Conservation (phyloP, 2,329 filamentous ascomycete species). For the Clonostachys rosea region DNA sequence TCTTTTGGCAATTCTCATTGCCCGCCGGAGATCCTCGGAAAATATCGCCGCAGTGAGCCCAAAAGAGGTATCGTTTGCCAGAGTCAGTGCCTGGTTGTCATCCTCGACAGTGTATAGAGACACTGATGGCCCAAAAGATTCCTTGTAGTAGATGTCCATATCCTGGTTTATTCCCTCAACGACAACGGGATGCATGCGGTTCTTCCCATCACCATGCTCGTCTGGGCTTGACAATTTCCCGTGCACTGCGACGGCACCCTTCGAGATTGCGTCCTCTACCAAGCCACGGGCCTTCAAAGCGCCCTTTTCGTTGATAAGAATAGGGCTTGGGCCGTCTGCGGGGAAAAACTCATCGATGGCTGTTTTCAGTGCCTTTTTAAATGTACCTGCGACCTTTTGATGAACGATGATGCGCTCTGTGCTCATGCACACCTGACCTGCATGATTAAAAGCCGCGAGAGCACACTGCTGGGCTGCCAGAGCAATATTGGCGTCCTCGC, state of each 20-base stretch:
- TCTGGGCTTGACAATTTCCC: slow-evolving; percentile 12
- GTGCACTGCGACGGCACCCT: slow-evolving; percentile 53
- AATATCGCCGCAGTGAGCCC: slow-evolving; percentile 54
- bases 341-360: slow-evolving; percentile 36
- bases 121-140: slow-evolving; percentile 75
- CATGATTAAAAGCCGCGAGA: slow-evolving; percentile 66
- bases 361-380: slow-evolving; percentile 34
- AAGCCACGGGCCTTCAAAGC: slow-evolving; percentile 63
- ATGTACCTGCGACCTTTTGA: slow-evolving; percentile 36
- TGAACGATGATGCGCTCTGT: slow-evolving; percentile 70
- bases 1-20: slow-evolving; percentile 36
- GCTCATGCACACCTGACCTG: slow-evolving; percentile 81
- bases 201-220: slow-evolving; percentile 19
- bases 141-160: slow-evolving; percentile 73
- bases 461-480: slow-evolving; percentile 65
- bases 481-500: slow-evolving; percentile 73
- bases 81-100: slow-evolving; percentile 59
- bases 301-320: slow-evolving; percentile 65
- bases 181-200: slow-evolving; percentile 58
- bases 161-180: slow-evolving; percentile 52
- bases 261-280: slow-evolving; percentile 61
- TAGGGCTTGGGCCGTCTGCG: slow-evolving; percentile 58
- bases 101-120: slow-evolving; percentile 59
- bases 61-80: slow-evolving; percentile 41
- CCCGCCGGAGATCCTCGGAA: slow-evolving; percentile 43